Evolutionary conservation across 2,329 filamentous ascomycete species (phyloP), one percentile per base, ranked within the genome.

Genomic region (Phaeosphaeria sp.): DNA sequence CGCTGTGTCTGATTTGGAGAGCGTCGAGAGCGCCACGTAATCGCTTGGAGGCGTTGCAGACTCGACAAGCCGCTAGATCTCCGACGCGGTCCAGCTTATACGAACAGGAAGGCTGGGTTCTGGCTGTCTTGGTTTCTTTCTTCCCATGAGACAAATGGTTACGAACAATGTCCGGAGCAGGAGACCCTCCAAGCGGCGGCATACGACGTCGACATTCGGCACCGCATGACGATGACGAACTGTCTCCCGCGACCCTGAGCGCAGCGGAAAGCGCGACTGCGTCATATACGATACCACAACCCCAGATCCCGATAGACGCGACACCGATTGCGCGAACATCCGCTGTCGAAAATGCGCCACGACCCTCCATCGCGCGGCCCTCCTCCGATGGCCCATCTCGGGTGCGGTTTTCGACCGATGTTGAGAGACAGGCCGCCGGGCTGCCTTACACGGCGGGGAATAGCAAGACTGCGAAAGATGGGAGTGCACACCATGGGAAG

Each of bases 381-480:
- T 71, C 72, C 6, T 65, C 71, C 23, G 72, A 76, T 44, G 63
- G 62, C 7, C 57, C 68, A 7, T 69, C 66, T 22, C 69, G 73
- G 47, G 75, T 78, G 9, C 73, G 75, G 50, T 78, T 78, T 59
- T 78, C 75, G 1, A 71, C 73, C 46, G 74, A 78, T 44, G 42
- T 75, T 46, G 71, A 76, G 58, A 65, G 66, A 30, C 60, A 70
- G 64, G 63, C 30, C 20, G 54, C 59, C 1, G 58, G 50, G 30
- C 64, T 67, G 21, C 55, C 52, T 42, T 30, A 65, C n/a, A 61
- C 64, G 42, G 52, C 56, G 33, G 62, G 54, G n/a, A 57, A 66
- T 23, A 61, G 53, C 42, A 54, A 58, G 18, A 61, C 51, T 2
- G 52, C 62, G 21, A 63, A 59, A 39, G 63, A 69, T 39, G 63